These are phyloP conservation scores for Pichia manshurica DNA, from an alignment of 805 yeast genomes.

Conservation along the genomic window DNA sequence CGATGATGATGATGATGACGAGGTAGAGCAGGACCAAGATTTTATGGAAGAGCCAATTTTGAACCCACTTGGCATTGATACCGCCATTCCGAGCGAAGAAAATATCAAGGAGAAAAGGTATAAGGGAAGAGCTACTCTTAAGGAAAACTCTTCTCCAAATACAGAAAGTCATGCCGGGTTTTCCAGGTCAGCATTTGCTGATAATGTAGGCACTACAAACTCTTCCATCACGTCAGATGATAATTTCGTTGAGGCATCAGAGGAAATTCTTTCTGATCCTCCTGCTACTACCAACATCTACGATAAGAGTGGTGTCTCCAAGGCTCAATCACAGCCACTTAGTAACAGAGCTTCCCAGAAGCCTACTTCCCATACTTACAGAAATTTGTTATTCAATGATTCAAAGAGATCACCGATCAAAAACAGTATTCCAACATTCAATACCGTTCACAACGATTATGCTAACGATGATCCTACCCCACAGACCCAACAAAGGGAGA, in stretches of 20 bases:
- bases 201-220: not conserved
- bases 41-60: conserved; percentile 11
- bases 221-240: conserved; percentile 5
- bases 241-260: conserved; percentile 11
- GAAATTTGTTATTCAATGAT: conserved; percentile 9
- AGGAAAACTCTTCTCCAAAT: not conserved
- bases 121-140: not conserved
- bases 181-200: not conserved
- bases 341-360: not conserved
- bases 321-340: not conserved
- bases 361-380: conserved; percentile 11
- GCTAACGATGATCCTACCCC: not conserved
- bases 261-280: not conserved
- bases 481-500: no score
- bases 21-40: conserved; percentile 10
- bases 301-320: not conserved
- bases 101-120: not conserved
- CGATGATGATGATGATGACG: conserved; percentile 13
- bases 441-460: not conserved
- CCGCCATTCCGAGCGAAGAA: not conserved
- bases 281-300: conserved; percentile 6
- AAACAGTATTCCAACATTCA: conserved; percentile 10
- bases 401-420: conserved; percentile 7
- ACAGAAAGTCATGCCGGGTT: not conserved
- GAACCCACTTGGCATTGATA: conserved; percentile 1